Evolutionary conservation across 768 basidiomycete species (phyloP).

Genomic region (Flagelloscypha sp.): DNA sequence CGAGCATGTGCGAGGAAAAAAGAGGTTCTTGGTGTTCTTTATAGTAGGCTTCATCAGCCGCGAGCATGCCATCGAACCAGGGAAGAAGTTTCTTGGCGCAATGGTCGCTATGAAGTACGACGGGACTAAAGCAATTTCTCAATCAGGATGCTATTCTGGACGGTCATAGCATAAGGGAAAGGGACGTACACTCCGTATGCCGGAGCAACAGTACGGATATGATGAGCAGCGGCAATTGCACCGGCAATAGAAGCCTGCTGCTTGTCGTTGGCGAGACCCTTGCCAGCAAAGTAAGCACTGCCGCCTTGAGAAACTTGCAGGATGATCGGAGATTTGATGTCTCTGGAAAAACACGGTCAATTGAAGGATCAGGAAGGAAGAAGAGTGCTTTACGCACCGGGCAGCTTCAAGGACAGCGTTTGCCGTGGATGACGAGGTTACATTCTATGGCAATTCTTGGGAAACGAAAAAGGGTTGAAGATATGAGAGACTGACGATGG

Average conservation of each 20-base stretch:
- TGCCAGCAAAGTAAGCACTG: constrained; percentile 92
- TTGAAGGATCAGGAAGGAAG: constrained; percentile 1
- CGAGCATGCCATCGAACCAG: constrained; percentile 99
- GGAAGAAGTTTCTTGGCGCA: constrained; percentile 96
- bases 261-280: constrained; percentile 89
- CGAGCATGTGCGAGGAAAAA: constrained; percentile 98
- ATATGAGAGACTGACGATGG: constrained; percentile 53
- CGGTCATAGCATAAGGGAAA: constrained; percentile 1
- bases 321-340: constrained; percentile 96
- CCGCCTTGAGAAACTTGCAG: constrained; percentile 97
- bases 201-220: constrained; percentile 81
- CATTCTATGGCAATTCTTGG: constrained; percentile 51
- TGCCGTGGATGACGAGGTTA: constrained; percentile 91
- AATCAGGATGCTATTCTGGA: constrained; percentile 5
- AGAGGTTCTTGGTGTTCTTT: constrained; percentile 80
- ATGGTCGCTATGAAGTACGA: constrained; percentile 96
- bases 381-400: constrained; percentile 41
- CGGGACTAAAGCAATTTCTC: constrained; percentile 50
- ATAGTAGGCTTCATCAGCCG: constrained; percentile 89
- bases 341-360: constrained; percentile 35
- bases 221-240: constrained; percentile 86
- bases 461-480: constrained; percentile 7
- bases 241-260: constrained; percentile 95
- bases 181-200: constrained; percentile 81
- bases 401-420: constrained; percentile 96